Percentiles rank a stretch among this genome's conserved stretches.
Evolutionary conservation across 1,284 basidiomycete genomes (phyloP).

Genomic region (Neonothopanus nambi): DNA sequence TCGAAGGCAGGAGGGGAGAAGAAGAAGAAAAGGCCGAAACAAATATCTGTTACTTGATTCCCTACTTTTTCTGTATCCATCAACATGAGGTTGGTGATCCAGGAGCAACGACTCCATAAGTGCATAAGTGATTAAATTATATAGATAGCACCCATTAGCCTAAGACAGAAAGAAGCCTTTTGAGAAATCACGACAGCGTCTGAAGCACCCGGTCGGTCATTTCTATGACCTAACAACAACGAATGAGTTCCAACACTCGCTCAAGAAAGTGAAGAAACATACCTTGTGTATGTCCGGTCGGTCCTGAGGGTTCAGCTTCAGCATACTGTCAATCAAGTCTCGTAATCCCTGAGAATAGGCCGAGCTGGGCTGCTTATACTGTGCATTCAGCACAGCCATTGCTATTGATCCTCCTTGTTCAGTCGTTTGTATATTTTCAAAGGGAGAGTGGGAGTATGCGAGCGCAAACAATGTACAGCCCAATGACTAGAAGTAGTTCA

Average conservation of each 20-base stretch:
- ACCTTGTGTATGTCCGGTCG: slow-evolving; percentile 86
- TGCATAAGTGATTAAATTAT: no score
- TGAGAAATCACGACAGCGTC: slow-evolving; percentile 41
- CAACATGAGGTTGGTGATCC: no score
- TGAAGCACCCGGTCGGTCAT: slow-evolving; percentile 67
- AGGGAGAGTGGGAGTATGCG: slow-evolving; percentile 91
- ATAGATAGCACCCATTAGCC: no score
- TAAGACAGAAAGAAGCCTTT: no score
- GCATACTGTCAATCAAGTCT: slow-evolving; percentile 80
- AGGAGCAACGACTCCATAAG: no score
- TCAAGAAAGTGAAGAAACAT: slow-evolving; percentile 17
- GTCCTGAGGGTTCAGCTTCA: slow-evolving; percentile 78
- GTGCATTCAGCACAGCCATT: slow-evolving; percentile 91
- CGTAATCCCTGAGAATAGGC: slow-evolving; percentile 82
- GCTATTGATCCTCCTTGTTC: slow-evolving; percentile 91
- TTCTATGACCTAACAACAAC: slow-evolving; percentile 63
- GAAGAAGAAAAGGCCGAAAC: no score
- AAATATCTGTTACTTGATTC: no score
- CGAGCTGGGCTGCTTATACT: slow-evolving; percentile 83
- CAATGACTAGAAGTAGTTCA: slow-evolving; percentile 60
- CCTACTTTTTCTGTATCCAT: no score
- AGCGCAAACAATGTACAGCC: slow-evolving; percentile 91
- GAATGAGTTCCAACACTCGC: not conserved
- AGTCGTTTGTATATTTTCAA: slow-evolving; percentile 85
- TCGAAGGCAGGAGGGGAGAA: no score